phyloP scores from a whole-genome alignment of 78 protist species.

The Cavenderia fasciculata region DNA sequence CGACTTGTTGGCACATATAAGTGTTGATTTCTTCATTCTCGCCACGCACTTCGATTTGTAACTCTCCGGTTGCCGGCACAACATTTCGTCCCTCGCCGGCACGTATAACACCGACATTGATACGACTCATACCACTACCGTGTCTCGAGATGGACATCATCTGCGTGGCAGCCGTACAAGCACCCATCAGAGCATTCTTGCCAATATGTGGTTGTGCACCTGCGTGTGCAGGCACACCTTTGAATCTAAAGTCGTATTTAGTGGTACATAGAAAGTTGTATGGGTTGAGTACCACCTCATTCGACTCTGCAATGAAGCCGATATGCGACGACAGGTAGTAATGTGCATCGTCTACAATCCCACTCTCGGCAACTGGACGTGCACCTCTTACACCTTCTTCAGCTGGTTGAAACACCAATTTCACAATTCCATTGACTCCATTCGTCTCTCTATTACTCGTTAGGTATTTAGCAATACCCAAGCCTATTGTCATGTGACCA shows the following conservation, averaged over 20 bases:
- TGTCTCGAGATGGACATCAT: constrained; percentile 19
- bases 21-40: constrained; percentile 32
- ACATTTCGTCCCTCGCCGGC: constrained; percentile 26
- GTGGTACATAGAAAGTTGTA: constrained; percentile 13
- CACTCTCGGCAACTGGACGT: constrained; percentile 2
- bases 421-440: neutral
- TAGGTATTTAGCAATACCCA: constrained; percentile 31
- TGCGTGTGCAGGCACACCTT: constrained; percentile 7
- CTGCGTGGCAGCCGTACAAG: constrained; percentile 26
- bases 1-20: constrained; percentile 12
- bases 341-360: constrained; percentile 14
- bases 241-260: constrained; percentile 28
- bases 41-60: constrained; percentile 31
- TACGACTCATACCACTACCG: constrained; percentile 31
- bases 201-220: constrained; percentile 37
- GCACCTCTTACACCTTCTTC: constrained; percentile 51
- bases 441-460: neutral
- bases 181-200: constrained; percentile 21
- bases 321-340: constrained; percentile 15
- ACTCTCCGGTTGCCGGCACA: neutral
- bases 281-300: constrained; percentile 27
- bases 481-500: constrained; percentile 47
- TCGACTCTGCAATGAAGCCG: constrained; percentile 22
- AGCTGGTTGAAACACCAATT: constrained; percentile 41
- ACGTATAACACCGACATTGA: constrained; percentile 23